Base-by-base conservation (phyloP, 2,329 filamentous ascomycete genomes). In the Diaporthe helianthi region DNA sequence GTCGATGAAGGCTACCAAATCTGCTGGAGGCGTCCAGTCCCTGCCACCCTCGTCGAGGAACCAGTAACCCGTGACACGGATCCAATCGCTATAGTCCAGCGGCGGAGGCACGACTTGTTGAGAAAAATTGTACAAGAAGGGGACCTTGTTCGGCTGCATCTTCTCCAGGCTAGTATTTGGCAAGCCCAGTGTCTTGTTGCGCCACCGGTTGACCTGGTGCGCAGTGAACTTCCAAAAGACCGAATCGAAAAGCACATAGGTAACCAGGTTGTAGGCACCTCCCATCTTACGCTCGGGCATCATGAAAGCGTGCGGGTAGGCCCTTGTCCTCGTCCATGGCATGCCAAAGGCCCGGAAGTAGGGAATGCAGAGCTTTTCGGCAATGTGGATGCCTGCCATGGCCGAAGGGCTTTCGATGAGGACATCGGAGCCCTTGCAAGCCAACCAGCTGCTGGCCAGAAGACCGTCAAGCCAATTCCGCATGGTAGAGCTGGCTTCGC, bases 291-390 rank as follows among this genome's bases (percentile, higher is more conserved):
- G 90, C 72, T 97, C 93, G 1, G 94, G 92, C 71, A 97, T 94
- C 31, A 95, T 92, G 80, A 99, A 99, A 0, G 96, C 96, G 79
- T 99, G 96, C 2, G 96, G 96, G 75, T 99, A 99, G 0, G 95
- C 94, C 65, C 96, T 87, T 19, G 96, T 99, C 60, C 94, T 90
- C 0, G 96, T 97, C 96, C 96, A 99, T 0, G 96, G 96, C 96
- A 99, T 99, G 22, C 94, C 97, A 78, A 99, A 99, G 0, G 94
- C 95, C 68, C 96, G 90, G 83, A 98, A 98, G 79, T 99, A 99
- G 0, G 96, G 96, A 53, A 99, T 97, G 17, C 89, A 86, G 2
- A 99, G 85, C 29, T 94, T 93, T 81, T 99, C 96, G 1, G 96
- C 96, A 73, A 99, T 97, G 79, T 99, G 96, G 66, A 99, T 97